A percentile compares a stretch with the other conserved stretches of the same genome.
Evolutionary conservation across 148 eudicot genomes (phyloP).

Genomic region (Rhododendron griersonianum): DNA sequence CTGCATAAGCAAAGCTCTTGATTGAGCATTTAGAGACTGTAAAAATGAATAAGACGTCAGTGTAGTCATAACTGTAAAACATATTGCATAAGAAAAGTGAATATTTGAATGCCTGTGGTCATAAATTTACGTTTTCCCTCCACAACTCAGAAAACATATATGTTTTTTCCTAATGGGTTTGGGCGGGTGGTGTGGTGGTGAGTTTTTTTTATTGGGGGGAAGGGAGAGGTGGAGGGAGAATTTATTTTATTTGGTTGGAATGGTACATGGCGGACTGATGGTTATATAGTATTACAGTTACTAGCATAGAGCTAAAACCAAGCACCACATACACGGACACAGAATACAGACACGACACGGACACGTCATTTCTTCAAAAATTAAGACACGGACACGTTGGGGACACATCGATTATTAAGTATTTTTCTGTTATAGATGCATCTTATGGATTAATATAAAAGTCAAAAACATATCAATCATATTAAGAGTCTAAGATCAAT

Average conservation of each 20-base stretch:
- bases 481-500: not conserved
- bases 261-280: not conserved
- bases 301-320: not conserved
- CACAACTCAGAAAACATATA: not conserved
- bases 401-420: not conserved
- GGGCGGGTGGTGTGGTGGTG: not conserved
- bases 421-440: not conserved
- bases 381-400: not conserved
- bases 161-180: not conserved
- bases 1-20: constrained; percentile 90
- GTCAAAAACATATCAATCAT: not conserved
- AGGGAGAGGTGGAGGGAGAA: no score
- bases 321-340: not conserved
- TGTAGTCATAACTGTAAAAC: not conserved
- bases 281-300: not conserved
- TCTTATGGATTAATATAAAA: not conserved
- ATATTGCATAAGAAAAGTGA: not conserved
- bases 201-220: not conserved
- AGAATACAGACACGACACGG: not conserved
- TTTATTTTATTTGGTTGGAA: not conserved
- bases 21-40: constrained; percentile 90
- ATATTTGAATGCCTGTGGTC: not conserved
- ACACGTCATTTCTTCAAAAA: not conserved
- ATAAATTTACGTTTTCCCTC: not conserved
- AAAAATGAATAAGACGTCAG: constrained; percentile 11